phyloP scores from a whole-genome alignment of 1,139 yeast genomes.

The Magnusiomyces sp. region DNA sequence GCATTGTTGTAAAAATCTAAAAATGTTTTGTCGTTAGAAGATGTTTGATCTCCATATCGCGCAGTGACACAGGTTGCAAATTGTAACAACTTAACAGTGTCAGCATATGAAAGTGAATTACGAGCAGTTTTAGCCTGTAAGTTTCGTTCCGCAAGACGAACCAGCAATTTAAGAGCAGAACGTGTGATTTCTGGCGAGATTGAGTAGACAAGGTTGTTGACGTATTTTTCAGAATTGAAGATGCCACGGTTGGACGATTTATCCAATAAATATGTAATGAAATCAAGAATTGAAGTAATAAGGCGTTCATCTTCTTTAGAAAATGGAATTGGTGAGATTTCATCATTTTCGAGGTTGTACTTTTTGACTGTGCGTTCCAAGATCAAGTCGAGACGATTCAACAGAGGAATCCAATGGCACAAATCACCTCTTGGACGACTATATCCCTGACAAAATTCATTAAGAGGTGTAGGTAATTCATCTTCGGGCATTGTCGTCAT shows the following conservation, averaged over 20 bases:
- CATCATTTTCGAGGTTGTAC: constrained; percentile 46
- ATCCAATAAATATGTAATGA: constrained; percentile 56
- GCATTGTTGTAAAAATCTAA: constrained; percentile 24
- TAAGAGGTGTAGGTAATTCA: constrained; percentile 33
- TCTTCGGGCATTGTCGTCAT: constrained; percentile 31
- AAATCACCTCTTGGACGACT: constrained; percentile 65
- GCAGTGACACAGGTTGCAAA: constrained; percentile 21
- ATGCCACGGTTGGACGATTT: constrained; percentile 62
- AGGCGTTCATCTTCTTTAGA: constrained; percentile 40
- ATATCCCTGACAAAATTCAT: constrained; percentile 38
- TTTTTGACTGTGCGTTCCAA: constrained; percentile 46
- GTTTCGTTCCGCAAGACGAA: constrained; percentile 52
- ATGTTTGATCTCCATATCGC: constrained; percentile 1
- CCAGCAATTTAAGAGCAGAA: constrained; percentile 56
- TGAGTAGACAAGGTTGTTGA: constrained; percentile 52
- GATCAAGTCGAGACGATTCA: constrained; percentile 67
- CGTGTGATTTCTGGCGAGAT: constrained; percentile 53
- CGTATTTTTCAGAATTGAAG: constrained; percentile 58
- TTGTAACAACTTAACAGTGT: constrained; percentile 24
- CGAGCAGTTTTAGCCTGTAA: constrained; percentile 38
- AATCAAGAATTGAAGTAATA: constrained; percentile 47
- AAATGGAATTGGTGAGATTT: constrained; percentile 37
- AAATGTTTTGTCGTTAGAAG: constrained; percentile 1
- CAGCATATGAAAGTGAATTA: constrained; percentile 31
- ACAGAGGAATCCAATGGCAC: constrained; percentile 65